Percentiles rank a stretch among this genome's conserved stretches.
These are phyloP conservation scores for Leishmania braziliensis DNA, from an alignment of 208 protist genomes.

Conservation along the genomic window DNA sequence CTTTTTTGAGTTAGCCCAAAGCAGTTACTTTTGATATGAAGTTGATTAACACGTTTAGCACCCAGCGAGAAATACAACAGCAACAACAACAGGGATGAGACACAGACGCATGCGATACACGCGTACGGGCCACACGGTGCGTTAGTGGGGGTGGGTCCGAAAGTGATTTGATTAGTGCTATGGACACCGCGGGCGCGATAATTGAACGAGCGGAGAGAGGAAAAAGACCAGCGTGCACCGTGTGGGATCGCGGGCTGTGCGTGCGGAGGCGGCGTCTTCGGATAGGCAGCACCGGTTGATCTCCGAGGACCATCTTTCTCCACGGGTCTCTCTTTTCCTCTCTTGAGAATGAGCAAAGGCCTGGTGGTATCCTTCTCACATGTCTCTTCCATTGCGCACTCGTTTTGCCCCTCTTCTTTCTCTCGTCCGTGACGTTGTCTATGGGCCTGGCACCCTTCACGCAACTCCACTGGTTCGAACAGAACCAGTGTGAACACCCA, in stretches of 20 bases:
- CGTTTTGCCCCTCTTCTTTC: conserved; percentile 12
- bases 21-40: background rate
- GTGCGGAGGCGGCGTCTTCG: background rate
- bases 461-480: background rate
- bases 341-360: conserved; percentile 1
- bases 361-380: background rate
- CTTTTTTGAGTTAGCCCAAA: conserved; percentile 3
- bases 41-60: conserved; percentile 2
- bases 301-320: background rate
- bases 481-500: conserved; percentile 5
- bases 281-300: background rate
- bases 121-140: background rate
- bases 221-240: too few relatives aligned
- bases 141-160: background rate
- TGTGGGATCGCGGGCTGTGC: background rate
- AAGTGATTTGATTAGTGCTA: background rate
- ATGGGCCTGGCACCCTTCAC: background rate
- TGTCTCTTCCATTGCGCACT: conserved; percentile 9
- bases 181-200: background rate
- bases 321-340: background rate
- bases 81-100: background rate
- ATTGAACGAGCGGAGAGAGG: background rate
- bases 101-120: background rate
- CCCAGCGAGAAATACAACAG: background rate
- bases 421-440: background rate